Evolutionary conservation across 208 protist genomes (phyloP).

Genomic region (Crithidia mellificae): DNA sequence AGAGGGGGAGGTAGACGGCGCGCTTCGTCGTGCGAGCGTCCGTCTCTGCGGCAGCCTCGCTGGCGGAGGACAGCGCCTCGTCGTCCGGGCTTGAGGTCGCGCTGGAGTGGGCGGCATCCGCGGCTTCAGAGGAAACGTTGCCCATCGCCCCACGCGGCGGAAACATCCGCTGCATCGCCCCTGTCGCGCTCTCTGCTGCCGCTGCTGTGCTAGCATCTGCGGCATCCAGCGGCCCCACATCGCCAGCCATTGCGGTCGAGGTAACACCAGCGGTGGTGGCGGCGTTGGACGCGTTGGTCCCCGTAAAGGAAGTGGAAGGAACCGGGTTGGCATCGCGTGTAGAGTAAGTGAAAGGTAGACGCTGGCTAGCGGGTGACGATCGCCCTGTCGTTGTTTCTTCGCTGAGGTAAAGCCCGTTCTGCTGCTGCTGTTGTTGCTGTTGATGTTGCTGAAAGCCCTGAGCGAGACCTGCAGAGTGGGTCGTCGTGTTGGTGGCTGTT

Average conservation of each 20-base stretch:
- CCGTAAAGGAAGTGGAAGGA: too few relatives aligned
- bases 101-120: slow-evolving; percentile 12
- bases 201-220: background rate
- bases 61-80: slow-evolving; percentile 20
- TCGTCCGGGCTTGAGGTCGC: slow-evolving; percentile 17
- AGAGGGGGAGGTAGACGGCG: slow-evolving; percentile 31
- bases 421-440: slow-evolving; percentile 5
- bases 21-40: slow-evolving; percentile 15
- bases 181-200: background rate
- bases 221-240: background rate
- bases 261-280: background rate
- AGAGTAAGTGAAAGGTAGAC: background rate
- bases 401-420: too few relatives aligned
- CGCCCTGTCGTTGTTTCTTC: background rate
- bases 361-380: background rate
- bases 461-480: background rate
- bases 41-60: slow-evolving; percentile 12
- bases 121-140: slow-evolving; percentile 17
- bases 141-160: slow-evolving; percentile 9
- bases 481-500: background rate
- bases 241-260: too few relatives aligned
- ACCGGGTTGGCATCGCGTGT: too few relatives aligned
- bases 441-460: background rate
- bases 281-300: too few relatives aligned
- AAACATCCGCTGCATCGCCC: slow-evolving; percentile 10